phyloP scores from a whole-genome alignment of 352 stramenopile genomes.

The Albugo candida region DNA sequence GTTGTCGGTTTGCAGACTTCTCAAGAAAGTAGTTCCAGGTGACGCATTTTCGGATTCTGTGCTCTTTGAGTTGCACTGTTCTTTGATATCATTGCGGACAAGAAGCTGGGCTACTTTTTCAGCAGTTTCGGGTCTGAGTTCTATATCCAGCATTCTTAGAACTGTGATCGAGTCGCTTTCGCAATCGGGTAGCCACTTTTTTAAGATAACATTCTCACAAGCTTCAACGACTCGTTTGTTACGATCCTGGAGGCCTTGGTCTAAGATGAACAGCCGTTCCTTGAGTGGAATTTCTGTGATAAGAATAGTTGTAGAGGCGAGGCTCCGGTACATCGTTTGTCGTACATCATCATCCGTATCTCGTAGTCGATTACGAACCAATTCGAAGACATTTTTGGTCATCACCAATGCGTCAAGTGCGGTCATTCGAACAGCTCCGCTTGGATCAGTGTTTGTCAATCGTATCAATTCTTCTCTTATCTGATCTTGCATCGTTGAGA shows the following conservation, averaged over 20 bases:
- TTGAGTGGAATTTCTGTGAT: conserved; percentile 37
- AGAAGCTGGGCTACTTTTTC: conserved; percentile 28
- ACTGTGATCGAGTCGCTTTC: conserved; percentile 19
- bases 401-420: conserved; percentile 30
- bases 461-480: conserved; percentile 27
- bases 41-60: conserved; percentile 8
- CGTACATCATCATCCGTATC: conserved; percentile 52
- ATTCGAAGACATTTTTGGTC: conserved; percentile 18
- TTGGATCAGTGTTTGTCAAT: conserved; percentile 45
- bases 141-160: conserved; percentile 22
- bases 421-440: conserved; percentile 45
- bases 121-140: conserved; percentile 29
- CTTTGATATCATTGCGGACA: conserved; percentile 12
- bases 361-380: conserved; percentile 56
- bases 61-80: conserved; percentile 3
- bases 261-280: conserved; percentile 46
- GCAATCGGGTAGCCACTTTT: conserved; percentile 39
- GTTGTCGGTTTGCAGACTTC: conserved; percentile 19
- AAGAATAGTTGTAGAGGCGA: conserved; percentile 18
- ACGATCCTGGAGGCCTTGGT: conserved; percentile 56
- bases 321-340: conserved; percentile 25
- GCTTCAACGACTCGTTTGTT: conserved; percentile 21
- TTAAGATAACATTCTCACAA: conserved; percentile 54
- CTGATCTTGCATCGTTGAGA: conserved; percentile 16
- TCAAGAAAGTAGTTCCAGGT: conserved; percentile 15